Conservation (phyloP, 140 eudicot genomes). For the Cichorium intybus region DNA sequence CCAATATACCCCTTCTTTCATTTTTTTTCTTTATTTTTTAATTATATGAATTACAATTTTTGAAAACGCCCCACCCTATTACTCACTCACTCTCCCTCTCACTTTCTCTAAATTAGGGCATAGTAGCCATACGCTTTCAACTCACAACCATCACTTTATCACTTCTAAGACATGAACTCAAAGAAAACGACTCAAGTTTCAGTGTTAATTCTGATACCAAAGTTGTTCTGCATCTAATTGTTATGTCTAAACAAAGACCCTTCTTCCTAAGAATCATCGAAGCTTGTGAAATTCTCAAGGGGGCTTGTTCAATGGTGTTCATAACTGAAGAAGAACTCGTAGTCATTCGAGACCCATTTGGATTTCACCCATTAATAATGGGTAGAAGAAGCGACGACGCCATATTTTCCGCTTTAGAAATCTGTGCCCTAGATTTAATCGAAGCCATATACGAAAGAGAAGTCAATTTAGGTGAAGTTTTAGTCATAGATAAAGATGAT, state of each 20-base stretch:
- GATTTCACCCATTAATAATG: constrained; percentile 75
- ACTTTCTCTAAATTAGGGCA: no score
- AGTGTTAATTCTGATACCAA: constrained; percentile 66
- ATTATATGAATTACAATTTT: no score
- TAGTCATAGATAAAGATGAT: no score
- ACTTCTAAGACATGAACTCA: constrained; percentile 44
- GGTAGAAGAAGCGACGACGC: constrained; percentile 68
- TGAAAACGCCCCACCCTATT: no score
- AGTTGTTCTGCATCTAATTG: constrained; percentile 65
- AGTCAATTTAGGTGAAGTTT: no score
- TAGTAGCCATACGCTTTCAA: no score
- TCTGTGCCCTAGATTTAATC: constrained; percentile 69
- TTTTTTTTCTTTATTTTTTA: no score
- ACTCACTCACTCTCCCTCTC: no score
- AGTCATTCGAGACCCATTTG: constrained; percentile 67
- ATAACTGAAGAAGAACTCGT: constrained; percentile 58
- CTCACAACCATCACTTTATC: no score
- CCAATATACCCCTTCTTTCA: no score
- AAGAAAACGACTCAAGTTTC: constrained; percentile 62
- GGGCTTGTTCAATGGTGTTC: constrained; percentile 74
- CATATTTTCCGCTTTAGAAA: constrained; percentile 63
- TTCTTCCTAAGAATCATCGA: constrained; percentile 53
- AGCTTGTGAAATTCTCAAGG: constrained; percentile 63
- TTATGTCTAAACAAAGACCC: constrained; percentile 46
- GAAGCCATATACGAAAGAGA: no score